Conservation (phyloP, 1,284 basidiomycete genomes). For the Golubevia pallescens region DNA sequence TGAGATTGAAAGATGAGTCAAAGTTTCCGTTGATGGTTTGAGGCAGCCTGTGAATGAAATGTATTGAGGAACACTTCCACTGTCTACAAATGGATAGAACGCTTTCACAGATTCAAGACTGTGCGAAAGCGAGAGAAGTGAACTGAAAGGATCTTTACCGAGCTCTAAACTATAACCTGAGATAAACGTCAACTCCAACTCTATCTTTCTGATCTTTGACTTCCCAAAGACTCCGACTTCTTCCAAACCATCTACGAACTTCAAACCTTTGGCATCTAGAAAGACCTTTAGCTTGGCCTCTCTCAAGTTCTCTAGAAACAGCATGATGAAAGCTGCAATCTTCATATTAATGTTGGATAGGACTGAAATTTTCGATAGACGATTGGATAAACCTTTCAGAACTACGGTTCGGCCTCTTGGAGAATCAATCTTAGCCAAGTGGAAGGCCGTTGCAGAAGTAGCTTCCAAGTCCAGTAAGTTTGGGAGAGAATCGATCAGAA, state of each 20-base stretch:
- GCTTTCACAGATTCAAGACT: neutral
- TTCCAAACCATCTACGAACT: neutral
- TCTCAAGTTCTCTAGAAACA: neutral
- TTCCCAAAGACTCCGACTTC: neutral
- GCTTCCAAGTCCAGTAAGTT: neutral
- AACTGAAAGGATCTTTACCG: neutral
- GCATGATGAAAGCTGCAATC: neutral
- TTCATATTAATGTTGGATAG: neutral
- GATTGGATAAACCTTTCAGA: neutral
- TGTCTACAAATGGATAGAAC: neutral
- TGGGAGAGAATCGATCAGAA: neutral
- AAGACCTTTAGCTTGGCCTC: neutral
- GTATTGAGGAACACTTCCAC: neutral
- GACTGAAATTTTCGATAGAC: neutral
- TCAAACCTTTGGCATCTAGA: neutral
- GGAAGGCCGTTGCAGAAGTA: neutral
- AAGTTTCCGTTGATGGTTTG: no score
- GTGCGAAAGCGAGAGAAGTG: neutral
- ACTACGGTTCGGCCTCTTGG: neutral
- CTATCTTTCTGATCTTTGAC: neutral
- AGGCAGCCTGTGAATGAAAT: no score
- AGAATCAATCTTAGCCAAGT: neutral
- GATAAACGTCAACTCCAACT: neutral
- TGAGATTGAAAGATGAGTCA: no score
- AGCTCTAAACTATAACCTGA: neutral